Percentiles rank a stretch among this genome's conserved stretches.
Evolutionary conservation across 176 grass and related monocot species (phyloP).

Genomic region (Bromus sterilis): DNA sequence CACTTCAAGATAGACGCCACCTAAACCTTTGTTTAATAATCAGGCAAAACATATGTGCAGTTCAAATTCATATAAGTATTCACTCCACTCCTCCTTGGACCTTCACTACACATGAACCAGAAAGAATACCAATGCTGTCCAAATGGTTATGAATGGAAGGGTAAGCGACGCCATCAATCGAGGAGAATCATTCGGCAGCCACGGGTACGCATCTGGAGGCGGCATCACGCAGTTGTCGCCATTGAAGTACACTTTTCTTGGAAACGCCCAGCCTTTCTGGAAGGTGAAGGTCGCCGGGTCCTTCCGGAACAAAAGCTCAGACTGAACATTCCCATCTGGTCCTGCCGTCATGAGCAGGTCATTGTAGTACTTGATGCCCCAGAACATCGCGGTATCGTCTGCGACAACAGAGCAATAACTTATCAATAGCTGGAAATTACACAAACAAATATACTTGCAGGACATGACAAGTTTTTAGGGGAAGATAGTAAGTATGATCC

Average conservation of each 20-base stretch:
- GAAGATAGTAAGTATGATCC: not conserved
- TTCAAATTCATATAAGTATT: not conserved
- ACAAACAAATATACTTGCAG: not conserved
- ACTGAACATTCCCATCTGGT: slow-evolving; percentile 71
- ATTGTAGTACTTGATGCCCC: slow-evolving; percentile 90
- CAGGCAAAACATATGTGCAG: slow-evolving; percentile 14
- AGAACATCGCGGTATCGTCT: slow-evolving; percentile 85
- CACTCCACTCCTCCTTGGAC: not conserved
- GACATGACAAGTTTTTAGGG: not conserved
- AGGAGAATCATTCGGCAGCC: slow-evolving; percentile 56
- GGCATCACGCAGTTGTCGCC: slow-evolving; percentile 93
- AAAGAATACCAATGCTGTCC: slow-evolving; percentile 6
- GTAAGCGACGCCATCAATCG: slow-evolving; percentile 14
- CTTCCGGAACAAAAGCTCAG: slow-evolving; percentile 76
- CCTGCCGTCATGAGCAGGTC: slow-evolving; percentile 59
- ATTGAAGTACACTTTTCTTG: slow-evolving; percentile 72
- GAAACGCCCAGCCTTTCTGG: slow-evolving; percentile 85
- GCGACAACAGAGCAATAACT: not conserved
- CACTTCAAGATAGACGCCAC: not conserved
- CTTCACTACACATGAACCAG: slow-evolving; percentile 11
- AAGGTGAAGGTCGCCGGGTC: slow-evolving; percentile 59
- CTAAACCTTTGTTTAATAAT: not conserved
- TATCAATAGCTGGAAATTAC: not conserved
- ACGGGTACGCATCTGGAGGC: slow-evolving; percentile 69
- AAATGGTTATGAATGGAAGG: slow-evolving; percentile 6